Conservation (phyloP, 1,284 basidiomycete species). For the Cystobasidium sp. region DNA sequence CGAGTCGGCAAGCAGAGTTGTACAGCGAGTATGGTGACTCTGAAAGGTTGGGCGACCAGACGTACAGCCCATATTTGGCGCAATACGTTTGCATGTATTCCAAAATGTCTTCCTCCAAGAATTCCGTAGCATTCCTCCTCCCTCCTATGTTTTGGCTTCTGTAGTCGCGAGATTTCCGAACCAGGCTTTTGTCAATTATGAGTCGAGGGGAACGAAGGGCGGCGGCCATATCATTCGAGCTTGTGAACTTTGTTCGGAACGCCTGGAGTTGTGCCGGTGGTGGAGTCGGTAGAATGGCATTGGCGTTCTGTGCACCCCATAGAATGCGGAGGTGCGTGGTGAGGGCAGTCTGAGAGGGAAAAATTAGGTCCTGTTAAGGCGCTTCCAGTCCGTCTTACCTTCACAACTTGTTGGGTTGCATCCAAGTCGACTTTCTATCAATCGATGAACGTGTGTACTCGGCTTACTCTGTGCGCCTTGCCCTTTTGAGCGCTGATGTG, state of each 20-base stretch:
- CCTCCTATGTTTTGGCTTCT: conserved; percentile 13
- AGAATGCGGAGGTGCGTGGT: conserved; percentile 13
- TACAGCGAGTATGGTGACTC: conserved; percentile 14
- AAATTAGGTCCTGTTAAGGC: background rate
- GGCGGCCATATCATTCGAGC: conserved; percentile 1
- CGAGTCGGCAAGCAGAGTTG: conserved; percentile 17
- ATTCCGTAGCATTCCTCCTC: conserved; percentile 10
- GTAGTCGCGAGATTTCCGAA: conserved; percentile 1
- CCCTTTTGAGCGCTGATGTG: background rate
- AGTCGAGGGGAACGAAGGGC: conserved; percentile 5
- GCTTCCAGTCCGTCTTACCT: conserved; percentile 11
- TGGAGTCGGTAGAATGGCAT: conserved; percentile 7
- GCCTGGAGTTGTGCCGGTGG: conserved; percentile 5
- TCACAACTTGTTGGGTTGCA: conserved; percentile 11
- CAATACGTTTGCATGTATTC: conserved; percentile 9
- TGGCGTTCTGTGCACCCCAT: conserved; percentile 7
- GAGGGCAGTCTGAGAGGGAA: conserved; percentile 16
- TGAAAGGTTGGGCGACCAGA: background rate
- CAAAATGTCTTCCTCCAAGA: conserved; percentile 5
- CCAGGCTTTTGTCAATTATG: too few relatives aligned
- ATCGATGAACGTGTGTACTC: conserved; percentile 12
- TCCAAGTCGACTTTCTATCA: too few relatives aligned
- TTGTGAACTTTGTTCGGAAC: conserved; percentile 1
- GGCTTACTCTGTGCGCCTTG: conserved; percentile 15
- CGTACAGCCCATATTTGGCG: too few relatives aligned